Evolutionary conservation across 768 basidiomycete species (phyloP), one percentile per base, ranked within the genome.

Genomic region (Clavulina sp.): DNA sequence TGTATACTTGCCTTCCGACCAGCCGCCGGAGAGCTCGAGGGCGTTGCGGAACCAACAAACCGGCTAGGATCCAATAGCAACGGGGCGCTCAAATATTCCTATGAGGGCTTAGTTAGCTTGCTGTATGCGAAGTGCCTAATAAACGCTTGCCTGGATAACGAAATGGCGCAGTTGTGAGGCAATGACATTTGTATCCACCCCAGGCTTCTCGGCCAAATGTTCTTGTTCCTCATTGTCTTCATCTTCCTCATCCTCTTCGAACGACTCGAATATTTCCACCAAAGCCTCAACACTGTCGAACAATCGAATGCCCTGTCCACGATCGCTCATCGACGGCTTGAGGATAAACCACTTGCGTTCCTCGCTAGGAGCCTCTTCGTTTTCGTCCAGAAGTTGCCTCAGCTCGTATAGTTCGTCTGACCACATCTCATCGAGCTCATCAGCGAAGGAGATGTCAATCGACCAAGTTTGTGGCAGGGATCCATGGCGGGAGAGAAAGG

Each of bases 281-380:
- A 99, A 69, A 30, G 75, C 68, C 9, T 76, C 75, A 64, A 82
- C 82, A 51, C 73, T 80, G 49, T 81, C 77, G 66, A 99, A 96
- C 44, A 99, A 66, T 41, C 91, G 69, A 57, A 99, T 91, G 2
- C 93, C 95, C 73, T 88, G 87, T 9, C 91, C 95, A 48, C 88
- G 75, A 68, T 97, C 92, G 1, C 91, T 82, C 85, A 99, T 93
- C 18, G 89, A 87, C 43, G 95, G 92, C 67, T 99, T 99, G 49
- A 99, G 67, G 55, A 99, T 93, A 75, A 81, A 97, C 93, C 93
- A 96, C 48, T 58, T 68, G 5, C 36, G 18, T 21, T 62, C 62
- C 28, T 57, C 56, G 19, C 50, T 48, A 2, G 52, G 54, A n/a
- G n/a, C n/a, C n/a, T n/a, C n/a, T 40, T 63, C 61, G 7, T 67